Percentiles rank a stretch among this genome's conserved stretches.
Evolutionary conservation across 257 asterid genomes (phyloP).

Genomic region (Solanum etuberosum): DNA sequence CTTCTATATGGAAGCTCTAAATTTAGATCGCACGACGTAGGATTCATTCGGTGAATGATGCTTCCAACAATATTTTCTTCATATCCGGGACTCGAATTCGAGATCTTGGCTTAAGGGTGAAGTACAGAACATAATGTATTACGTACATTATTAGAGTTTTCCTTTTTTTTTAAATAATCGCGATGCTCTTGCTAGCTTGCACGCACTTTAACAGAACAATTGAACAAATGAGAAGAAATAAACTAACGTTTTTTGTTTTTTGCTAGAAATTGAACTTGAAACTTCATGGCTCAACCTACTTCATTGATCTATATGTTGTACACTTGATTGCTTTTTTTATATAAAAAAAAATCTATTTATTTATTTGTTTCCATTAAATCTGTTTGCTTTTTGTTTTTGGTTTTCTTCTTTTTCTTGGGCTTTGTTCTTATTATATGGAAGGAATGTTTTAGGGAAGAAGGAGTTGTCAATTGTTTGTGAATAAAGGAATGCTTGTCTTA

Average conservation of each 20-base stretch:
- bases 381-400: not conserved
- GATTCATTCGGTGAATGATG: accelerated
- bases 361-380: not conserved
- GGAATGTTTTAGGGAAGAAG: conserved; percentile 3
- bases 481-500: conserved; percentile 10
- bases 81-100: accelerated
- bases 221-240: not conserved
- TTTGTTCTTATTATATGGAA: conserved; percentile 2
- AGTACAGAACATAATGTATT: not conserved
- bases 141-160: not conserved
- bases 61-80: too few species aligned
- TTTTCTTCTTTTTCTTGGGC: conserved; percentile 8
- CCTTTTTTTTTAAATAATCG: too few species aligned
- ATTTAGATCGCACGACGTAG: too few species aligned
- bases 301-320: not conserved
- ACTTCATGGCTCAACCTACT: not conserved
- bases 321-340: not conserved
- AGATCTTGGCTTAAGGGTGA: too few species aligned
- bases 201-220: not conserved
- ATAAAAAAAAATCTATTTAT: not conserved
- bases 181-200: too few species aligned
- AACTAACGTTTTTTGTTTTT: not conserved
- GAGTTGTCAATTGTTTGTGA: conserved; percentile 14
- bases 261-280: not conserved
- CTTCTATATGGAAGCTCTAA: accelerated